Evolutionary conservation across 2,329 filamentous ascomycete species (phyloP).

Genomic region (Penicillium occitanis): DNA sequence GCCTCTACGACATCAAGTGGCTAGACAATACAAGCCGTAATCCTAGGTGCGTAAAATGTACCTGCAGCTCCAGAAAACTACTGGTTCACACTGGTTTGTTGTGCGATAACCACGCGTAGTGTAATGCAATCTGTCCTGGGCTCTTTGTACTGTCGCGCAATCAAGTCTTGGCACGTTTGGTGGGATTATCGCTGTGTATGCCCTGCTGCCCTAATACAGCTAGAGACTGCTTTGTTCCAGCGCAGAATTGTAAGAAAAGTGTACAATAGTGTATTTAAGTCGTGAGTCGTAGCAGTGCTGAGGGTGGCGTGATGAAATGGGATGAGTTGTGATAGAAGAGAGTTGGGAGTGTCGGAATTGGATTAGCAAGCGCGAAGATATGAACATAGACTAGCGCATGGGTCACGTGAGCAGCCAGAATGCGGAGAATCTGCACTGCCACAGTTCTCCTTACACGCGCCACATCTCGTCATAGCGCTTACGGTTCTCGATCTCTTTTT

Average conservation of each 20-base stretch:
- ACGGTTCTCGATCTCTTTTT: neutral
- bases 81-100: slow-evolving; percentile 29
- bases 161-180: slow-evolving; percentile 7
- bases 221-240: neutral
- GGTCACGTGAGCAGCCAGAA: neutral
- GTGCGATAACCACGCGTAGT: slow-evolving; percentile 22
- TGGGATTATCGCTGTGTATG: neutral
- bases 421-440: slow-evolving; percentile 12
- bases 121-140: slow-evolving; percentile 22
- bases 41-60: slow-evolving; percentile 28
- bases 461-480: slow-evolving; percentile 22
- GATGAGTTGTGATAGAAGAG: slow-evolving; percentile 14
- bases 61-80: slow-evolving; percentile 30
- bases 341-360: slow-evolving; percentile 19
- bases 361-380: slow-evolving; percentile 18
- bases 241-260: neutral
- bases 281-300: neutral
- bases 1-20: slow-evolving; percentile 44
- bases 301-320: slow-evolving; percentile 7
- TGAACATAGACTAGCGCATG: slow-evolving; percentile 10
- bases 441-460: slow-evolving; percentile 5
- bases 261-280: neutral
- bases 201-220: neutral
- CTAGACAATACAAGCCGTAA: slow-evolving; percentile 42
- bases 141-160: slow-evolving; percentile 17